These are phyloP conservation scores for Pichia terricola DNA, from an alignment of 1,139 yeast species.

Conservation along the genomic window DNA sequence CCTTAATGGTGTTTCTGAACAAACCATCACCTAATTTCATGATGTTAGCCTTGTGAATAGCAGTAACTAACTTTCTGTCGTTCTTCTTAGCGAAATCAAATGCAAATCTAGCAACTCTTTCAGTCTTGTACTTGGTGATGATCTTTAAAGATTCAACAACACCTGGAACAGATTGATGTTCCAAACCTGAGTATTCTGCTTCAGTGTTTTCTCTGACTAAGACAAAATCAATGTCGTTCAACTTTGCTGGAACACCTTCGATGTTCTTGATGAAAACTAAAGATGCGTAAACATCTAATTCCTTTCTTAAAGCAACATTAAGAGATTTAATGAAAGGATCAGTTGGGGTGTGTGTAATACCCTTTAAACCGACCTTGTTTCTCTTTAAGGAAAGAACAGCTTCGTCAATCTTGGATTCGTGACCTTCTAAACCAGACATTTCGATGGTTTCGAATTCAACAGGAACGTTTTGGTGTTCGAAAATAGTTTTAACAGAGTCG, in stretches of 20 bases:
- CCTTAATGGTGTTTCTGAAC: constrained; percentile 89
- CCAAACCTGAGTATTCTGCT: constrained; percentile 98
- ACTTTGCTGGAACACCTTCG: constrained; percentile 88
- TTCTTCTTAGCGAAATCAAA: constrained; percentile 91
- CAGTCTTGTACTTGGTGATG: constrained; percentile 90
- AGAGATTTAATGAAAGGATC: constrained; percentile 62
- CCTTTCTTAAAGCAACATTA: constrained; percentile 94
- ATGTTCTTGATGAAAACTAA: constrained; percentile 87
- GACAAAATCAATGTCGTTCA: constrained; percentile 83
- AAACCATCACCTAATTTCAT: constrained; percentile 99
- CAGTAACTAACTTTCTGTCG: constrained; percentile 87
- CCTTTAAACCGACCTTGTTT: constrained; percentile 95
- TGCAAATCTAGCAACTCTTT: constrained; percentile 95
- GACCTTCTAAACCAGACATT: constrained; percentile 70
- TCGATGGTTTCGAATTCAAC: constrained; percentile 91
- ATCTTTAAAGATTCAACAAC: constrained; percentile 95
- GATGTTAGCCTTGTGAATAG: constrained; percentile 97
- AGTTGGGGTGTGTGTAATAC: constrained; percentile 87
- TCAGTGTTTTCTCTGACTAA: constrained; percentile 95
- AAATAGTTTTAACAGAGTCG: constrained; percentile 84
- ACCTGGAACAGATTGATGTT: constrained; percentile 96
- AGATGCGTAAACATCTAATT: constrained; percentile 90
- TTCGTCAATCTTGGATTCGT: constrained; percentile 52
- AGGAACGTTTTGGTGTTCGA: constrained; percentile 78
- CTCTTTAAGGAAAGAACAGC: constrained; percentile 90